Base-by-base conservation (phyloP, 2,329 filamentous ascomycete species). In the Mycosphaerella arachidis region DNA sequence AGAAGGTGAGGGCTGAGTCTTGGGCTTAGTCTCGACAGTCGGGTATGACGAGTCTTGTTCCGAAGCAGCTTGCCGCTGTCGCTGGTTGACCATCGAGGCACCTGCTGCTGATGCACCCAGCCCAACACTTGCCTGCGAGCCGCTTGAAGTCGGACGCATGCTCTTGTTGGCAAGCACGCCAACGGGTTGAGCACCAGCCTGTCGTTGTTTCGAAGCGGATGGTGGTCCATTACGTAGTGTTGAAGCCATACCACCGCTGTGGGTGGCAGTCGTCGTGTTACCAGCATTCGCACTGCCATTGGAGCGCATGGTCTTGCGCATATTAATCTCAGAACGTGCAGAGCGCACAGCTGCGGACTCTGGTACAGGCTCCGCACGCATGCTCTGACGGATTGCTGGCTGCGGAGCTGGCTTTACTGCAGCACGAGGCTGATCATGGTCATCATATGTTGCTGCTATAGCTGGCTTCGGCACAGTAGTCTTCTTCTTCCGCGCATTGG, bases 351-450 rank as follows among this genome's bases (percentile, higher is more conserved):
- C 45, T 4, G 56, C 59, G 30, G 67, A 59, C n/a, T 61, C 52
- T 8, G 69, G 61, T 29, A 69, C 69, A 1, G 68, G 58, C 18
- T 67, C 60, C 24, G 66, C 59, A 33, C 72, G 68, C 67, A 75
- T 69, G 6, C 66, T 72, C 62, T 78, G 78, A 64, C 76, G 76
- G 68, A 80, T 61, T 5, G 75, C 73, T 16, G 76, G 73, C 60
- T 76, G 75, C 30, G 12, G 29, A 52, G 71, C 70, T 20, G 75
- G 74, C 59, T 73, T 72, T 45, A 71, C 59, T 7, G 69, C 59
- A 16, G 58, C 62, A 46, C 64, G 62, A 13, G 52, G 60, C 37
- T n/a, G 29, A 9, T 61, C 30, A 13, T 56, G 55, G 7, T 54
- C 52, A 18, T 59, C 52, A 33, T 59, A 53, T 13, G 61, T 24